Evolutionary conservation across 2,329 filamentous ascomycete species (phyloP), one percentile per base, ranked within the genome.

Genomic region (Metarhizium anisopliae): DNA sequence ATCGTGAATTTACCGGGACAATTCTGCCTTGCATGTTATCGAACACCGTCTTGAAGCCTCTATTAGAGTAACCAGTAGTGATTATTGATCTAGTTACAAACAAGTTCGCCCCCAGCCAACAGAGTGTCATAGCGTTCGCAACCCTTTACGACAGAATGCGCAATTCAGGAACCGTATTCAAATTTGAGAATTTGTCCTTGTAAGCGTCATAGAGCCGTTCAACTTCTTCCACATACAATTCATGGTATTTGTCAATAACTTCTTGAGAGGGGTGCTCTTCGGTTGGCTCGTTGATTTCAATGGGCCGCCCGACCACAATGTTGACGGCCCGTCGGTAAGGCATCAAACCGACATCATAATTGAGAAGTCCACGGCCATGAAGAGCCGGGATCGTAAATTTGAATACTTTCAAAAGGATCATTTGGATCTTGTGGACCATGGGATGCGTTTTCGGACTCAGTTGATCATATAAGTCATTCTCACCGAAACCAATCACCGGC

Each of bases 281-380:
- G 47, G 81, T 74, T 20, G 78, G 73, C 59, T 80, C 78, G 52
- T 81, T 74, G 6, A 96, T 86, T 59, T 78, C 76, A 59, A 96
- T 90, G 0, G 93, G 91, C 53, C 82, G 79, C 3, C 93, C 93
- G 14, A 96, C 89, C 13, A 99, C 92, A 51, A 96, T 83, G 67
- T 97, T 94, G 57, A 99, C 76, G 11, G 90, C 86, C 52, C 86
- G 79, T 13, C 94, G 84, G 70, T 96, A 97, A 0, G 94, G 94
- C 89, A 97, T 91, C 64, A 97, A 75, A 4, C 94, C 94, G 14
- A 96, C 90, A 69, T 99, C 94, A 68, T 99, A 97, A 71, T 99
- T 99, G 74, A 97, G 96, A 45, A 97, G 86, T 13, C 93, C 93
- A 30, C 92, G 77, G 2, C 92, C 93, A 69, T 96, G 91, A 64